These are phyloP conservation scores for Ceratonia siliqua DNA, from an alignment of 306 rosid species.

Conservation along the genomic window DNA sequence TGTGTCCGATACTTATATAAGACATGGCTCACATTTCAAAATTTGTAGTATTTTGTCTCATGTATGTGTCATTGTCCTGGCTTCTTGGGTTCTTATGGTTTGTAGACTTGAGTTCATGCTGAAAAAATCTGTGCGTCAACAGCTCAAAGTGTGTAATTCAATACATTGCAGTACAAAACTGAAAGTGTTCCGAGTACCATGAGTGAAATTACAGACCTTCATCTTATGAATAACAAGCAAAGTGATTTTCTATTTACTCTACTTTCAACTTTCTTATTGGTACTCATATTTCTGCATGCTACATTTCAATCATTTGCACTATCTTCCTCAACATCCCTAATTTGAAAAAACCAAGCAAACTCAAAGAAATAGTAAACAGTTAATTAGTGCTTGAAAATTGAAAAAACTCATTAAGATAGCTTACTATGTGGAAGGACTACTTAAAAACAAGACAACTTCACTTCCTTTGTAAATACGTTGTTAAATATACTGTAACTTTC, in stretches of 20 bases:
- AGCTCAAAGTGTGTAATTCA: background rate
- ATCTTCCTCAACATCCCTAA: background rate
- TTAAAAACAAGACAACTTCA: background rate
- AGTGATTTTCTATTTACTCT: background rate
- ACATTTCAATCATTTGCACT: background rate
- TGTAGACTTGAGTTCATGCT: background rate
- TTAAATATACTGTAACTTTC: background rate
- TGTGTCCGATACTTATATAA: too few relatives aligned
- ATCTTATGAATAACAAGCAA: background rate
- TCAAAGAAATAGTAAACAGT: background rate
- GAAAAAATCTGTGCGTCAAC: background rate
- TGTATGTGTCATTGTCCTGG: background rate
- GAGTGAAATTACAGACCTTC: background rate
- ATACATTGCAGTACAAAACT: background rate
- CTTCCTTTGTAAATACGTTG: background rate
- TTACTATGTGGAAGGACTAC: background rate
- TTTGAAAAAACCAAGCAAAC: background rate
- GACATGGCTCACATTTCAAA: too few relatives aligned
- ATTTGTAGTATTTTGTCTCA: background rate
- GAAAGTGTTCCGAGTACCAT: background rate
- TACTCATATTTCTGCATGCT: background rate
- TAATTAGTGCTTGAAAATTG: background rate
- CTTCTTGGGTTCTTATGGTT: background rate
- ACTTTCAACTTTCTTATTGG: too few relatives aligned
- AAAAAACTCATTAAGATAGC: conserved; percentile 7